These are phyloP conservation scores for Blumeria hordei DNA, from an alignment of 2,329 filamentous ascomycete species.

Conservation along the genomic window DNA sequence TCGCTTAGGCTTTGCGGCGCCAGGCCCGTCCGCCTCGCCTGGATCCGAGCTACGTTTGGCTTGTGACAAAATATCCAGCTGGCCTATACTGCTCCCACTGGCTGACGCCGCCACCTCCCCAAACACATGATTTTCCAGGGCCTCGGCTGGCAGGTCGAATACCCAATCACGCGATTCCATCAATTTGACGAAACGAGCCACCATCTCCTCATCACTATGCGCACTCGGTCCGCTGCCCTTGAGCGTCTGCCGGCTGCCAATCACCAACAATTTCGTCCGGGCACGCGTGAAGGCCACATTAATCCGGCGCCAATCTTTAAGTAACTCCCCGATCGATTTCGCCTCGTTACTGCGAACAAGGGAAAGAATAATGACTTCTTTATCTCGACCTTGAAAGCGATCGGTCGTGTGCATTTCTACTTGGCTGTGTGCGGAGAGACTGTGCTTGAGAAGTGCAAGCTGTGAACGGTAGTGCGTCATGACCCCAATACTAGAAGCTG, in stretches of 20 bases:
- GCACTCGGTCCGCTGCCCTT: constrained; percentile 31
- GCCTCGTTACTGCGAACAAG: constrained; percentile 72
- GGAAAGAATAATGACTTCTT: constrained; percentile 70
- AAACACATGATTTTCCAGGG: constrained; percentile 43
- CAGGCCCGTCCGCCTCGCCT: no score
- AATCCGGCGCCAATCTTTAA: constrained; percentile 78
- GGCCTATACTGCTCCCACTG: constrained; percentile 4
- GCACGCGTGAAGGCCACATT: constrained; percentile 92
- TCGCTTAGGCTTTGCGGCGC: no score
- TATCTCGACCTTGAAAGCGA: constrained; percentile 89
- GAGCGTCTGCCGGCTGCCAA: constrained; percentile 67
- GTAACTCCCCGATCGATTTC: constrained; percentile 64
- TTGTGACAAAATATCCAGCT: no score
- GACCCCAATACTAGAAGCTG: constrained; percentile 59
- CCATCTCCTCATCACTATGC: constrained; percentile 49
- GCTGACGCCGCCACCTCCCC: constrained; percentile 25
- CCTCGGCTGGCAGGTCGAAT: constrained; percentile 41
- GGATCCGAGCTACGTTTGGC: no score
- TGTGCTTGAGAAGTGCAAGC: constrained; percentile 56
- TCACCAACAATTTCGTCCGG: constrained; percentile 69
- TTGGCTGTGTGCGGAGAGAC: constrained; percentile 32
- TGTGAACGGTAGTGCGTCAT: constrained; percentile 96
- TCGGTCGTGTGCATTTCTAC: constrained; percentile 95
- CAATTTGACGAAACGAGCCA: constrained; percentile 49
- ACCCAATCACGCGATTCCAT: constrained; percentile 65